Conservation (phyloP, 2,329 filamentous ascomycete species). For the Fusarium abutilonis region DNA sequence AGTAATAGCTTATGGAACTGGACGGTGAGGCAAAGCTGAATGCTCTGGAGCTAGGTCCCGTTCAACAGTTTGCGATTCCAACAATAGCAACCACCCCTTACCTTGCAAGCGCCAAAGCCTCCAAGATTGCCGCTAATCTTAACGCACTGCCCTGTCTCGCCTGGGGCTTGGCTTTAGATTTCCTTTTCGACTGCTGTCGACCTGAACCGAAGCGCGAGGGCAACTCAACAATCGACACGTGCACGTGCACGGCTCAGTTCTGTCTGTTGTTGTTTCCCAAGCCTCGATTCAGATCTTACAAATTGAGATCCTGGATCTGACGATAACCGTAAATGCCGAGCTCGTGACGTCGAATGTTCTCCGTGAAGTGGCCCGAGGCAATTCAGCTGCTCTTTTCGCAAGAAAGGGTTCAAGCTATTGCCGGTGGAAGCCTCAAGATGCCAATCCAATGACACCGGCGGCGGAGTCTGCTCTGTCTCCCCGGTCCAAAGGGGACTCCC, state of each 20-base stretch:
- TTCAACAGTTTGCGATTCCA: slow-evolving; percentile 43
- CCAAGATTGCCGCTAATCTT: background rate
- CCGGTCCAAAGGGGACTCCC: slow-evolving; percentile 41
- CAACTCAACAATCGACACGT: slow-evolving; percentile 35
- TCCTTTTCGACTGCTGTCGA: slow-evolving; percentile 18
- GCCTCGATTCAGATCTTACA: slow-evolving; percentile 22
- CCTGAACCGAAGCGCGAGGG: slow-evolving; percentile 8
- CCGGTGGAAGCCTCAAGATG: slow-evolving; percentile 10
- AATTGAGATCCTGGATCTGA: slow-evolving; percentile 22
- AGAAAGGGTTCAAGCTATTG: slow-evolving; percentile 23
- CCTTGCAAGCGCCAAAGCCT: background rate
- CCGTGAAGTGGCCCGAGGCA: slow-evolving; percentile 39
- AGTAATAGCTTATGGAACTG: background rate
- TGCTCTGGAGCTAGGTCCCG: slow-evolving; percentile 15
- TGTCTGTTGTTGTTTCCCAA: slow-evolving; percentile 2
- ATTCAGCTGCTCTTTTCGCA: slow-evolving; percentile 21
- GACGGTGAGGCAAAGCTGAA: slow-evolving; percentile 39
- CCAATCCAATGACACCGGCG: slow-evolving; percentile 7
- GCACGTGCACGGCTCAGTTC: slow-evolving; percentile 20
- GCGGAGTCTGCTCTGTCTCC: slow-evolving; percentile 30
- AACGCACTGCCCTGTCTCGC: slow-evolving; percentile 7
- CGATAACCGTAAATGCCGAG: slow-evolving; percentile 10
- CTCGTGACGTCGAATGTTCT: slow-evolving; percentile 22
- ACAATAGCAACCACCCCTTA: slow-evolving; percentile 34
- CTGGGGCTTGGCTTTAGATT: slow-evolving; percentile 13